phyloP scores from a whole-genome alignment of 495 filamentous ascomycete species.

The Terfezia boudieri region DNA sequence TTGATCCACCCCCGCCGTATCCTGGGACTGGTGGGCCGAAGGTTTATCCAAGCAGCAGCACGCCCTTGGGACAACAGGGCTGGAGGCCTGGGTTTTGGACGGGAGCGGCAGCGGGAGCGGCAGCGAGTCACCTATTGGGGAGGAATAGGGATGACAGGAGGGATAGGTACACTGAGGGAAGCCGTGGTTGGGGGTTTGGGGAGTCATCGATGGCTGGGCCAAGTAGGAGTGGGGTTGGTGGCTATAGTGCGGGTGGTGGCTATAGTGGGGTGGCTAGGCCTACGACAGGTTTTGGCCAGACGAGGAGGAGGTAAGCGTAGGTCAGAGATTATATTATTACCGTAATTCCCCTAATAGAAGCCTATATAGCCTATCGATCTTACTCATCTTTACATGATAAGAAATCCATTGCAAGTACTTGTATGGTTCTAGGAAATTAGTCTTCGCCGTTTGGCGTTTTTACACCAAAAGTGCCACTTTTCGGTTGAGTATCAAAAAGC shows the following conservation, averaged over 20 bases:
- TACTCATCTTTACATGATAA: too few relatives aligned
- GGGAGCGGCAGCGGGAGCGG: constrained; percentile 47
- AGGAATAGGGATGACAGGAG: constrained; percentile 20
- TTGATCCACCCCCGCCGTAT: constrained; percentile 37
- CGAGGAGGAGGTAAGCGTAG: constrained; percentile 39
- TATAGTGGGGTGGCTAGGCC: constrained; percentile 32
- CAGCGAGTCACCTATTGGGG: constrained; percentile 47
- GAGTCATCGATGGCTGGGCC: constrained; percentile 19
- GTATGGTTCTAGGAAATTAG: too few relatives aligned
- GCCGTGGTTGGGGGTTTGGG: constrained; percentile 5
- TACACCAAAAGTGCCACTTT: too few relatives aligned
- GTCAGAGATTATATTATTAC: too few relatives aligned
- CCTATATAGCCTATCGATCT: too few relatives aligned
- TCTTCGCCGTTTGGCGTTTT: too few relatives aligned
- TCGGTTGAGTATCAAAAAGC: too few relatives aligned
- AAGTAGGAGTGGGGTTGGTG: constrained; percentile 30
- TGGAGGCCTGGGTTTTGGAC: constrained; percentile 84
- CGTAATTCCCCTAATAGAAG: too few relatives aligned
- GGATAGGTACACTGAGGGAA: constrained; percentile 14
- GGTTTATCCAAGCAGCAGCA: constrained; percentile 7
- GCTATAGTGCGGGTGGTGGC: constrained; percentile 24
- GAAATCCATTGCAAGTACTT: too few relatives aligned
- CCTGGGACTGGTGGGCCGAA: constrained; percentile 20
- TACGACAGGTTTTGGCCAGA: constrained; percentile 81
- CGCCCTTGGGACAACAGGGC: constrained; percentile 18